Evolutionary conservation across 108 stramenopile species (phyloP), one percentile per base, ranked within the genome.

Genomic region (Nitzschia putrida): DNA sequence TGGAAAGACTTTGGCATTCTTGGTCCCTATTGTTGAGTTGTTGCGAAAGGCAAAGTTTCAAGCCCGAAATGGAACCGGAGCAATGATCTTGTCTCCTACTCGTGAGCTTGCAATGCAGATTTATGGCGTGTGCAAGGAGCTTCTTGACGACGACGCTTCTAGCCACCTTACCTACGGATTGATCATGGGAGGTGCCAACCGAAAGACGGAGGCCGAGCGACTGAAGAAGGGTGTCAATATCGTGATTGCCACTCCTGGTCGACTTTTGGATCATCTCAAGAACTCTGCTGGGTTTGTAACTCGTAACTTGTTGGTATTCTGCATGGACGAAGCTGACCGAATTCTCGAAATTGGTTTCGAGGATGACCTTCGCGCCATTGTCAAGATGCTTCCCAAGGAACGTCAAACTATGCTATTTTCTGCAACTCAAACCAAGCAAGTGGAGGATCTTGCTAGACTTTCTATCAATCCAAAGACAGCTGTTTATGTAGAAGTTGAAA

Each of bases 261-360:
- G 99, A 18, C 85, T 99, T 26, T 79, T 98, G 67, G 99, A 99
- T 80, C 99, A 99, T 63, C 79, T 99, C 58, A 94, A 96, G 80
- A 98, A 98, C 77, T 96, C 99, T 13, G 93, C 92, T 71, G 96
- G 96, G 23, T 99, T 99, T 65, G 61, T 91, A 26, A 86, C 73
- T 72, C 84, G 89, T 10, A 97, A 97, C 66, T 70, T 99, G 50
- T 77, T 96, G 73, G 80, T 93, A n/a, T 85, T 99, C 61, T 93
- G 97, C 9, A 96, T 98, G 83, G 99, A 99, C 65, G 99, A 99
- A 74, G 99, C 99, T 3, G 99, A 99, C 78, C 89, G 99, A 13
- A 98, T 98, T 64, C 80, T 99, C 29, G 97, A 99, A 74, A 93
- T 95, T 69, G 97, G 99, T 12, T 99, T 99, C 73, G 99, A 99